phyloP scores from a whole-genome alignment of 1,284 basidiomycete genomes.

The Uromyces viciae-fabae region DNA sequence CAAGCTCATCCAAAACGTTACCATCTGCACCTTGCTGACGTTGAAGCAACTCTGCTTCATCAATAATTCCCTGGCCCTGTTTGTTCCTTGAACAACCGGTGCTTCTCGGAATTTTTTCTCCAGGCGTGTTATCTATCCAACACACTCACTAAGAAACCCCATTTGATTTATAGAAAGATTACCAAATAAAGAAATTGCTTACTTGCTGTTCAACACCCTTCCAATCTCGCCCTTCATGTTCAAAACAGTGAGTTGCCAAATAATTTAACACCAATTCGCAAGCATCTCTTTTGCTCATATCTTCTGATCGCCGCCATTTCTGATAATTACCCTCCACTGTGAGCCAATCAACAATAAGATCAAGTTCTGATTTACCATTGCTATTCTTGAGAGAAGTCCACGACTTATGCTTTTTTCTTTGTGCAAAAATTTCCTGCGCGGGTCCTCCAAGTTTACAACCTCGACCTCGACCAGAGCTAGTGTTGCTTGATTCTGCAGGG shows the following conservation, averaged over 20 bases:
- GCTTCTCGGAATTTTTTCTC: neutral
- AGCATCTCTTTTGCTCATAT: neutral
- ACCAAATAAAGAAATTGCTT: neutral
- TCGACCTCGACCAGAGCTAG: too few relatives aligned
- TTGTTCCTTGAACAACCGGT: neutral
- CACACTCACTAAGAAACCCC: too few relatives aligned
- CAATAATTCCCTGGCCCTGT: neutral
- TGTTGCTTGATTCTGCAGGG: too few relatives aligned
- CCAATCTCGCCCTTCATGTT: neutral
- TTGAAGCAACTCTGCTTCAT: neutral
- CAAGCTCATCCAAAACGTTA: too few relatives aligned
- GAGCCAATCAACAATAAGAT: conserved; percentile 1
- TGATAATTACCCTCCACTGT: neutral
- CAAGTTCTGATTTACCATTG: neutral
- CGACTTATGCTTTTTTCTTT: neutral
- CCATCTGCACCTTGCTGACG: neutral
- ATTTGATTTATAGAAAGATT: neutral
- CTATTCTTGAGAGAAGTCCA: neutral
- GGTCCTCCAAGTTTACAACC: neutral
- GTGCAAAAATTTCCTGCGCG: neutral
- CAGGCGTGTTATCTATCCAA: neutral
- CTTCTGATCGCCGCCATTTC: neutral
- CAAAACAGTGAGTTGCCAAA: neutral
- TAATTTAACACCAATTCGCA: neutral
- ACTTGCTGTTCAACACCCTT: neutral